Evolutionary conservation across 2,329 filamentous ascomycete genomes (phyloP).

Genomic region (Cladosporium sp.): DNA sequence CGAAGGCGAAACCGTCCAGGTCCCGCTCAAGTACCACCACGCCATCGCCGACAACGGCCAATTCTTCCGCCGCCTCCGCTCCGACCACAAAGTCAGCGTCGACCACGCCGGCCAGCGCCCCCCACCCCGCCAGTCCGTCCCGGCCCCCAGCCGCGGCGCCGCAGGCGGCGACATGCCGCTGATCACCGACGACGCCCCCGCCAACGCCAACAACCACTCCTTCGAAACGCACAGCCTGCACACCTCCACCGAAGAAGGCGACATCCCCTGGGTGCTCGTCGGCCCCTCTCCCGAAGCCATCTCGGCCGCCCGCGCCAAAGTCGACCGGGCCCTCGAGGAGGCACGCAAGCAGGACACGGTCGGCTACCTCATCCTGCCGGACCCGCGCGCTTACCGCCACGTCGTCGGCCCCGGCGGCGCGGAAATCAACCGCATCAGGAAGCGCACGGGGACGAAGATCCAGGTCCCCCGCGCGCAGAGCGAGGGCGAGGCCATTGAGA

Average conservation of each 20-base stretch:
- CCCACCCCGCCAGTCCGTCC: conserved; percentile 60
- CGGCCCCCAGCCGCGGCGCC: conserved; percentile 43
- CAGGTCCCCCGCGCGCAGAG: conserved; percentile 82
- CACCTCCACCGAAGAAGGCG: conserved; percentile 56
- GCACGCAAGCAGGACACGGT: conserved; percentile 66
- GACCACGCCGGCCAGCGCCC: conserved; percentile 80
- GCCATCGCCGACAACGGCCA: conserved; percentile 81
- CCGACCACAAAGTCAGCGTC: conserved; percentile 82
- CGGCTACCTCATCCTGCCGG: conserved; percentile 85
- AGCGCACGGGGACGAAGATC: conserved; percentile 89
- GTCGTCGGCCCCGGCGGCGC: conserved; percentile 86
- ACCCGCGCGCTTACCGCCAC: conserved; percentile 82
- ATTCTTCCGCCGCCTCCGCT: conserved; percentile 87
- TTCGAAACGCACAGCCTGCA: conserved; percentile 82
- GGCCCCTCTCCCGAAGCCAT: conserved; percentile 70
- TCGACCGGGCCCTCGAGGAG: conserved; percentile 69
- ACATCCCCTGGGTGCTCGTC: conserved; percentile 83
- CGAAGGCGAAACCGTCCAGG: conserved; percentile 79
- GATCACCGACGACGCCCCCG: conserved; percentile 73
- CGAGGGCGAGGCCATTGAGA: conserved; percentile 79
- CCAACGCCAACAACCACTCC: conserved; percentile 64
- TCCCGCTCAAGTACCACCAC: conserved; percentile 82
- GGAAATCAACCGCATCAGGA: conserved; percentile 89
- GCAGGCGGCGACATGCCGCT: conserved; percentile 67
- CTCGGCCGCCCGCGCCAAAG: conserved; percentile 71